phyloP scores from a whole-genome alignment of 768 basidiomycete species.

The Pluteus cervinus region DNA sequence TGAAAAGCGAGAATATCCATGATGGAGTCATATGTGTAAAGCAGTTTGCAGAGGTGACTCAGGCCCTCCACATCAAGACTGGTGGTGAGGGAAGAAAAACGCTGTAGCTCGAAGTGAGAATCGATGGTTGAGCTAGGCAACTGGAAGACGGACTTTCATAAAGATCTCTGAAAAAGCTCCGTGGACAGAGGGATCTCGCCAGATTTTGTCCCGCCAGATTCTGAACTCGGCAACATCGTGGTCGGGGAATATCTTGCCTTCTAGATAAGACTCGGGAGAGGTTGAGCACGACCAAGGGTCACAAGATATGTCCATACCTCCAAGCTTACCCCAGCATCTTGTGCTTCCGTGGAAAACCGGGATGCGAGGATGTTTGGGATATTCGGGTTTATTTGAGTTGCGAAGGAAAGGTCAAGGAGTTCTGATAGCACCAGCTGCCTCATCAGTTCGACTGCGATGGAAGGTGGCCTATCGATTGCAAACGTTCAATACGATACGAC shows the following conservation, averaged over 20 bases:
- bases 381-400: constrained; percentile 43
- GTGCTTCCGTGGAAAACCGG: constrained; percentile 51
- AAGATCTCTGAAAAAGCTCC: constrained; percentile 49
- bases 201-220: constrained; percentile 39
- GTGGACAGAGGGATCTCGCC: constrained; percentile 54
- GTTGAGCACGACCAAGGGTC: constrained; percentile 5
- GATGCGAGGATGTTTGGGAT: constrained; percentile 41
- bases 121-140: constrained; percentile 5
- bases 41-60: constrained; percentile 61
- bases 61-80: constrained; percentile 62
- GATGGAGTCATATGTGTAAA: constrained; percentile 51
- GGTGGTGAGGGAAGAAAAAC: constrained; percentile 46
- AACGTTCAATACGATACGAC: neutral
- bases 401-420: constrained; percentile 50
- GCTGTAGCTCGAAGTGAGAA: constrained; percentile 31
- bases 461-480: constrained; percentile 17
- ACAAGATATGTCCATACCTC: constrained; percentile 34
- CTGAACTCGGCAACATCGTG: constrained; percentile 28
- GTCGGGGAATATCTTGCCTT: constrained; percentile 53
- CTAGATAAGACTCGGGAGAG: constrained; percentile 44
- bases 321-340: constrained; percentile 53
- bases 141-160: constrained; percentile 40
- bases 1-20: constrained; percentile 71
- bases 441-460: constrained; percentile 44
- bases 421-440: constrained; percentile 47